Conservation (phyloP, 805 yeast species). For the Wickerhamiella spandovensis region DNA sequence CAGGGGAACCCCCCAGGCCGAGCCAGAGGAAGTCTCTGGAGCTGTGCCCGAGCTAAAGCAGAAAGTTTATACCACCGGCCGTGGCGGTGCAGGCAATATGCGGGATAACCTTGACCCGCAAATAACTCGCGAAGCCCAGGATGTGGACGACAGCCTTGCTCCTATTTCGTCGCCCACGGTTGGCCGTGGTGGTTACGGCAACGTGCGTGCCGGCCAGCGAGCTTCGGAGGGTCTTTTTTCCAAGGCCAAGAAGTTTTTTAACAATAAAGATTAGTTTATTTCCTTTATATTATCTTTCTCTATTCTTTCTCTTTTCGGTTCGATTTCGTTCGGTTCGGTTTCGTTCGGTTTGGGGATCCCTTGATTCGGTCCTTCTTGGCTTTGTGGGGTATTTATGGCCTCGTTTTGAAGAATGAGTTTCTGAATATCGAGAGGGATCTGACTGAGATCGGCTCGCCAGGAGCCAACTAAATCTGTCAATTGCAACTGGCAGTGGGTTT, state of each 20-base stretch:
- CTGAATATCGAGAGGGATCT: neutral
- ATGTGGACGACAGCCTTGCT: conserved; percentile 40
- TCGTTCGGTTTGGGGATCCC: no score
- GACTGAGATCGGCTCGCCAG: neutral
- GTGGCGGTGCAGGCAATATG: conserved; percentile 76
- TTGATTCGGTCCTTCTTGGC: no score
- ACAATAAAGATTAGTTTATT: conserved; percentile 1
- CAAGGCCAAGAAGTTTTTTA: conserved; percentile 35
- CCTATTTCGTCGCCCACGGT: conserved; percentile 27
- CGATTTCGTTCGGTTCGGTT: no score
- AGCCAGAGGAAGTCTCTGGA: conserved; percentile 39
- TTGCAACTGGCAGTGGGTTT: neutral
- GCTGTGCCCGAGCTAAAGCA: conserved; percentile 40
- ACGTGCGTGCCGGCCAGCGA: conserved; percentile 32
- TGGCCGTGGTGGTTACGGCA: conserved; percentile 59
- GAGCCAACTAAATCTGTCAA: neutral
- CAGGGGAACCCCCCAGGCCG: conserved; percentile 36
- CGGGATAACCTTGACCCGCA: conserved; percentile 40
- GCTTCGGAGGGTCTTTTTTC: conserved; percentile 26
- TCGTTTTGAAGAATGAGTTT: no score
- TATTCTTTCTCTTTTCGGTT: no score
- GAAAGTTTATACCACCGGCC: conserved; percentile 51
- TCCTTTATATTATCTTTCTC: neutral
- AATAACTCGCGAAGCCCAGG: conserved; percentile 50
- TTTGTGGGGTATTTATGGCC: no score